A percentile compares a stretch with the other conserved stretches of the same genome.
These are phyloP conservation scores for Picocystis sp. DNA, from an alignment of 163 green algal species.

Conservation along the genomic window DNA sequence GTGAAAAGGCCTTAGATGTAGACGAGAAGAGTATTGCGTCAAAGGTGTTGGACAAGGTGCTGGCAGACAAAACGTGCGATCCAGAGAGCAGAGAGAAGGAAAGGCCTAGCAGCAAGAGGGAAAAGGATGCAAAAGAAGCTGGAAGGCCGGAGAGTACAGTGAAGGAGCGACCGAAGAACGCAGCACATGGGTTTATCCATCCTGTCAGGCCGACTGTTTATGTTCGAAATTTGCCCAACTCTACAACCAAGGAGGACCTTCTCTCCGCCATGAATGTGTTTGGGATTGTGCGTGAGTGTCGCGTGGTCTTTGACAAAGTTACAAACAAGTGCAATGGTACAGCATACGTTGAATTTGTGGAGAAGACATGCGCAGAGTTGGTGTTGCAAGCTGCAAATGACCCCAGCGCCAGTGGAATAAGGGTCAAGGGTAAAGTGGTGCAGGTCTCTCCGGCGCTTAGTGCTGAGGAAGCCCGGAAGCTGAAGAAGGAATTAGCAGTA, in stretches of 20 bases:
- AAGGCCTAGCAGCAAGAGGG: neutral
- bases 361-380: constrained; percentile 17
- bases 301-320: constrained; percentile 50
- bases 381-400: constrained; percentile 15
- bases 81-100: constrained; percentile 1
- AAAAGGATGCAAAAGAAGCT: constrained; percentile 9
- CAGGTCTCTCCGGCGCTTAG: too few relatives aligned
- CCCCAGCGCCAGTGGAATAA: neutral
- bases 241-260: constrained; percentile 39
- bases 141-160: neutral
- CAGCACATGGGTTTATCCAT: constrained; percentile 1
- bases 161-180: neutral
- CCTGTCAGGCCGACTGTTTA: constrained; percentile 54
- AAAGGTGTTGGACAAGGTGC: neutral
- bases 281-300: constrained; percentile 5
- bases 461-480: too few relatives aligned
- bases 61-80: neutral
- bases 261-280: constrained; percentile 28
- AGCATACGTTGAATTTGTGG: constrained; percentile 79
- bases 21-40: neutral
- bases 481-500: neutral
- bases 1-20: neutral
- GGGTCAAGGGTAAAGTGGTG: too few relatives aligned
- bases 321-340: constrained; percentile 74
- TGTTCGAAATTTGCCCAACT: constrained; percentile 59